Conservation (phyloP, 352 stramenopile species). For the Phytophthora europaea region DNA sequence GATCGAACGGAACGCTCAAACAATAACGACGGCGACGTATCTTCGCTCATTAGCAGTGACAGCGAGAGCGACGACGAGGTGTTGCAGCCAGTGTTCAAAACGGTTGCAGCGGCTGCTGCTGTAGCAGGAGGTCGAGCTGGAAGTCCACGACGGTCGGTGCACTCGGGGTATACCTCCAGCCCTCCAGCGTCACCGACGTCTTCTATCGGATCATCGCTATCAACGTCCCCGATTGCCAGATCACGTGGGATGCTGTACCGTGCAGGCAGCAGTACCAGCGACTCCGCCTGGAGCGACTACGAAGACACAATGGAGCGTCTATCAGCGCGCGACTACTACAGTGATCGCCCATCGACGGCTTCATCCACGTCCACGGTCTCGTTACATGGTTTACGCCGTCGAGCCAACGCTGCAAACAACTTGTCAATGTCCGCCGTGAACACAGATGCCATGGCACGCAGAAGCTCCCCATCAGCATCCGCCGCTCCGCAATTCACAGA, state of each 20-base stretch:
- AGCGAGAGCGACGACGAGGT: constrained; percentile 80
- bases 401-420: constrained; percentile 14
- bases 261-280: constrained; percentile 48
- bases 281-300: constrained; percentile 43
- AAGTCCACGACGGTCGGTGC: constrained; percentile 27
- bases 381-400: constrained; percentile 32
- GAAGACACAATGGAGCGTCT: constrained; percentile 36
- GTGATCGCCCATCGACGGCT: constrained; percentile 36
- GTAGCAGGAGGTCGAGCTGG: constrained; percentile 10
- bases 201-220: constrained; percentile 54
- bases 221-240: constrained; percentile 46
- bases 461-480: constrained; percentile 10
- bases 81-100: constrained; percentile 68
- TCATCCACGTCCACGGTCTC: constrained; percentile 42
- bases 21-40: constrained; percentile 71
- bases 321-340: constrained; percentile 38
- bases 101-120: constrained; percentile 23
- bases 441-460: background rate
- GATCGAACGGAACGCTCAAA: constrained; percentile 12
- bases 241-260: constrained; percentile 32
- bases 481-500: constrained; percentile 14
- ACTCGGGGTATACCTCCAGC: constrained; percentile 50
- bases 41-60: constrained; percentile 82
- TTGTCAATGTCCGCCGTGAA: constrained; percentile 7
- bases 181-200: constrained; percentile 58